phyloP scores from a whole-genome alignment of 768 basidiomycete genomes.

The Sistotremastrum niveocremeum region DNA sequence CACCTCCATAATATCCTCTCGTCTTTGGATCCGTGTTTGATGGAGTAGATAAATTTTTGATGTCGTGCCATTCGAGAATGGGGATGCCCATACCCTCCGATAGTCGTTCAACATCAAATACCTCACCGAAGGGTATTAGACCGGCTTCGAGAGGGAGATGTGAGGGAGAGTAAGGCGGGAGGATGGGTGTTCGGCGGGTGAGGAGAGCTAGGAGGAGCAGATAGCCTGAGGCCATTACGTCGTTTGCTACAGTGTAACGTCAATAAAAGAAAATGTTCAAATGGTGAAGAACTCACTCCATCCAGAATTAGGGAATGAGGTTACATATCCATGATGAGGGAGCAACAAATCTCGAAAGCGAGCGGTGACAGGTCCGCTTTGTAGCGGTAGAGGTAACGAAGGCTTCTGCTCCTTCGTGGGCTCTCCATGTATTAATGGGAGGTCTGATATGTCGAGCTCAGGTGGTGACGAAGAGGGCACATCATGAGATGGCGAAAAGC shows the following conservation, averaged over 20 bases:
- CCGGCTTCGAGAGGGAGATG: constrained; percentile 23
- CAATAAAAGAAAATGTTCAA: not conserved
- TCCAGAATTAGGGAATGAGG: constrained; percentile 65
- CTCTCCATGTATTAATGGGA: no score
- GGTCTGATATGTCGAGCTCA: no score
- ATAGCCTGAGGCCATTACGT: constrained; percentile 58
- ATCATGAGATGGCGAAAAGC: no score
- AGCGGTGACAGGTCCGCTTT: no score
- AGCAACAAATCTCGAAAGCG: no score
- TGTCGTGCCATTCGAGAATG: constrained; percentile 29
- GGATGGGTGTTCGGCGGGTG: constrained; percentile 25
- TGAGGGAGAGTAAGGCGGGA: constrained; percentile 27
- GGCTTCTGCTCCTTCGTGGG: no score
- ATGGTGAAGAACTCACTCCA: constrained; percentile 40
- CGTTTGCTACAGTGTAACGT: constrained; percentile 38
- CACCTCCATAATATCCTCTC: constrained; percentile 1
- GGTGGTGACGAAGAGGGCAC: no score
- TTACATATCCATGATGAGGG: constrained; percentile 31
- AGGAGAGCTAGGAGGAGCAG: constrained; percentile 27
- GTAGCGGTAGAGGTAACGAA: no score
- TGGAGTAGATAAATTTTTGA: constrained; percentile 20
- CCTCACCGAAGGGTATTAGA: constrained; percentile 23
- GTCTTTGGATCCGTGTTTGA: not conserved
- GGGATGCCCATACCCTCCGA: constrained; percentile 20
- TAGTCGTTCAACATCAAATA: constrained; percentile 28